Conservation (phyloP, 2,329 filamentous ascomycete genomes). For the Colletotrichum gigasporum region DNA sequence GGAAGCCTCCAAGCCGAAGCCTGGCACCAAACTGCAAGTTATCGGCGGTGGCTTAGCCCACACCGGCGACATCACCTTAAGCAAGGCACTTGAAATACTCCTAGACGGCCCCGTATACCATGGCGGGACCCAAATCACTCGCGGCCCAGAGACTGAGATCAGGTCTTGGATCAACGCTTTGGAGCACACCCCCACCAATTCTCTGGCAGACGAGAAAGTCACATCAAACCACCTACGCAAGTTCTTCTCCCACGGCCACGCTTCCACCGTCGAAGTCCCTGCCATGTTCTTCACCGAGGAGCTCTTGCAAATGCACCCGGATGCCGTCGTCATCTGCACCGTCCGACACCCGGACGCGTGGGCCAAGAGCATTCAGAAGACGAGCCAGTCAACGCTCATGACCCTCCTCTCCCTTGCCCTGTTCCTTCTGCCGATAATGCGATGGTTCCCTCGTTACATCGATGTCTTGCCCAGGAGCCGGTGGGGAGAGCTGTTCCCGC, state of each 20-base stretch:
- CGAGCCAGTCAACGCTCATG: conserved; percentile 7
- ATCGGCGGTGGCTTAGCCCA: conserved; percentile 39
- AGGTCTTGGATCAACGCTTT: conserved; percentile 29
- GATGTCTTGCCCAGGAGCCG: conserved; percentile 5
- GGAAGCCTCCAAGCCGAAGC: conserved; percentile 33
- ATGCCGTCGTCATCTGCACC: conserved; percentile 35
- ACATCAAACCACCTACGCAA: not conserved
- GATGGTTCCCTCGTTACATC: conserved; percentile 31
- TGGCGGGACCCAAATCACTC: conserved; percentile 35
- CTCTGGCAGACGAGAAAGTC: not conserved
- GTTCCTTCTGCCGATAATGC: conserved; percentile 30
- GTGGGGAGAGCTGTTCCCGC: conserved; percentile 6
- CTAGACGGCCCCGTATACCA: conserved; percentile 37
- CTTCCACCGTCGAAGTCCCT: not conserved
- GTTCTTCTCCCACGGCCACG: conserved; percentile 1
- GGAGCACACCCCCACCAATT: not conserved
- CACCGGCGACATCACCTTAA: conserved; percentile 38
- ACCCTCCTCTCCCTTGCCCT: conserved; percentile 34
- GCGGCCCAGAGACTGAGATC: conserved; percentile 32
- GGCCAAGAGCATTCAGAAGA: conserved; percentile 32
- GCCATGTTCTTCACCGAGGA: conserved; percentile 9
- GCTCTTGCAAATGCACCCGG: conserved; percentile 32
- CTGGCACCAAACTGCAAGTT: conserved; percentile 34
- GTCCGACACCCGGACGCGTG: conserved; percentile 32
- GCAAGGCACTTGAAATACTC: conserved; percentile 36